phyloP scores from a whole-genome alignment of 352 stramenopile species.

The Globisporangium barbulae region DNA sequence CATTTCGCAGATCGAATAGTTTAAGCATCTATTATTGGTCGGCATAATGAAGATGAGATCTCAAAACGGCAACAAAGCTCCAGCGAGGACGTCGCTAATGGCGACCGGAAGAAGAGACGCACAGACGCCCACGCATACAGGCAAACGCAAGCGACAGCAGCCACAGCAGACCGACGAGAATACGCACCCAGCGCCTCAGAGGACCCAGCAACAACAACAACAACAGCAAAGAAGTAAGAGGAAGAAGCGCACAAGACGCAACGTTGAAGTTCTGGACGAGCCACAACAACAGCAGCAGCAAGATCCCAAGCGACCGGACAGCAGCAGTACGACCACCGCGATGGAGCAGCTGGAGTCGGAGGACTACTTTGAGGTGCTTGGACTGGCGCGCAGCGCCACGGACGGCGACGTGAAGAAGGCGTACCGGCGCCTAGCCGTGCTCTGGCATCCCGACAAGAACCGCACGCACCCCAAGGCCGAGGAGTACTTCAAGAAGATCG shows the following conservation, averaged over 20 bases:
- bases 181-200: background rate
- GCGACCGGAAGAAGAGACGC: too few relatives aligned
- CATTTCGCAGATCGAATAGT: too few relatives aligned
- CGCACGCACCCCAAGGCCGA: constrained; percentile 67
- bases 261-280: background rate
- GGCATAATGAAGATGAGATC: background rate
- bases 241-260: constrained; percentile 1
- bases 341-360: constrained; percentile 58
- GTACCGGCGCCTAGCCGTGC: constrained; percentile 73
- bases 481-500: constrained; percentile 90
- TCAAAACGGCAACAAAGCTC: background rate
- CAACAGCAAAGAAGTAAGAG: background rate
- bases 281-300: background rate
- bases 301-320: background rate
- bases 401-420: constrained; percentile 62
- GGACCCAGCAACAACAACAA: background rate
- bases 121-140: background rate
- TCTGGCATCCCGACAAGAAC: constrained; percentile 95
- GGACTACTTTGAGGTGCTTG: constrained; percentile 72
- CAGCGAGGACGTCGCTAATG: background rate
- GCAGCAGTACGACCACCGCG: background rate
- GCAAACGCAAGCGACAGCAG: background rate
- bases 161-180: background rate
- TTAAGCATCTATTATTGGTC: too few relatives aligned
- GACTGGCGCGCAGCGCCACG: constrained; percentile 31